Evolutionary conservation across 352 stramenopile genomes (phyloP).

Genomic region (Globisporangium nagaii): DNA sequence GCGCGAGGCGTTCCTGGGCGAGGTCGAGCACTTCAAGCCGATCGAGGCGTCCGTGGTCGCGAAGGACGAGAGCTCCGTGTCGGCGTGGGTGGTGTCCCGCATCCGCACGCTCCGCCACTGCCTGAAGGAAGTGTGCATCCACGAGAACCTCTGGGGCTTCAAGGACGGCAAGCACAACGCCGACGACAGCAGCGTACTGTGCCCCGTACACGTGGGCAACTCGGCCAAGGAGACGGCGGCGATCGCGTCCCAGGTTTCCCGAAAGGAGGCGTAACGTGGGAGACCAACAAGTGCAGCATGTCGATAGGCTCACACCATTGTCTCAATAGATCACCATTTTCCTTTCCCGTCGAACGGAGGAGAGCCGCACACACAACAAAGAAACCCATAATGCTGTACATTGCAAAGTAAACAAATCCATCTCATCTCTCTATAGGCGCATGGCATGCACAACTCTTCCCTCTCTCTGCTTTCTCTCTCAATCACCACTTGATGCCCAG

Average conservation of each 20-base stretch:
- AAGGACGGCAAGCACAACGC: constrained; percentile 69
- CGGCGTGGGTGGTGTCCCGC: constrained; percentile 52
- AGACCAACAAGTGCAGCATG: constrained; percentile 3
- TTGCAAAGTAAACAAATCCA: constrained; percentile 4
- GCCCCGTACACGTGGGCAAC: constrained; percentile 67
- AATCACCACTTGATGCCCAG: constrained; percentile 85
- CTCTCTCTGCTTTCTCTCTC: neutral
- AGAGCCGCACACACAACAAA: neutral
- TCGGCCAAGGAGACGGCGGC: constrained; percentile 62
- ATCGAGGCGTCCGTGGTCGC: constrained; percentile 23
- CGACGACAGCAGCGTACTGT: constrained; percentile 72
- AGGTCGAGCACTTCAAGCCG: constrained; percentile 61
- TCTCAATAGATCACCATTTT: constrained; percentile 10
- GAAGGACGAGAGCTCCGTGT: constrained; percentile 48
- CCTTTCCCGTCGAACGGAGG: neutral
- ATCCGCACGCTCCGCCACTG: constrained; percentile 60
- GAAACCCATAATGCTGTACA: constrained; percentile 11
- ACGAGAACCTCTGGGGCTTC: constrained; percentile 79
- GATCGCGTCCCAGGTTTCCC: constrained; percentile 46
- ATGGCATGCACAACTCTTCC: too few species aligned
- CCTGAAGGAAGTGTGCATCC: constrained; percentile 77
- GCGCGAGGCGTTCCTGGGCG: constrained; percentile 68
- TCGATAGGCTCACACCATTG: constrained; percentile 9
- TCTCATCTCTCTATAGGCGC: constrained; percentile 2
- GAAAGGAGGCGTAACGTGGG: constrained; percentile 24